A percentile compares a stretch with the other conserved stretches of the same genome.
phyloP scores from a whole-genome alignment of 768 basidiomycete species.

The Panaeolus cyanescens region DNA sequence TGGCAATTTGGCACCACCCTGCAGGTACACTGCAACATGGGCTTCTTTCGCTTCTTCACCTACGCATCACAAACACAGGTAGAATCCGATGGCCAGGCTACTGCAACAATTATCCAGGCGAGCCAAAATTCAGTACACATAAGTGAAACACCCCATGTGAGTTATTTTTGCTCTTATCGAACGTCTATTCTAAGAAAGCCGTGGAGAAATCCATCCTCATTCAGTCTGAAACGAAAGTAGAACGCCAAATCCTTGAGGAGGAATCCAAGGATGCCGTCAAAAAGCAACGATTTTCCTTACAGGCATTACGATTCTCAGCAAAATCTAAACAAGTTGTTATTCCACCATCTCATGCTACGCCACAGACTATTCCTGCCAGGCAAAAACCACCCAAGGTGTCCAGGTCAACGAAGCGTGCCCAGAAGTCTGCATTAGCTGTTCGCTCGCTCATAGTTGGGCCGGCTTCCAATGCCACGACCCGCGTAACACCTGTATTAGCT shows the following conservation, averaged over 20 bases:
- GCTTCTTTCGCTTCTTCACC: constrained; percentile 26
- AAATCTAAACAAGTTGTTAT: constrained; percentile 34
- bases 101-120: constrained; percentile 4
- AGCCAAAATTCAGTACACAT: neutral
- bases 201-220: neutral
- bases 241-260: constrained; percentile 5
- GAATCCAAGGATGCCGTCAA: constrained; percentile 15
- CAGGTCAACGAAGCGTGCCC: constrained; percentile 59
- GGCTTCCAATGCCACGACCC: constrained; percentile 32
- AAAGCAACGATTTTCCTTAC: constrained; percentile 47
- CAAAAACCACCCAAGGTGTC: constrained; percentile 29
- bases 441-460: constrained; percentile 72
- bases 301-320: constrained; percentile 36
- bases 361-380: constrained; percentile 11
- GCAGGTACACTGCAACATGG: constrained; percentile 19
- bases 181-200: neutral
- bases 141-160: neutral
- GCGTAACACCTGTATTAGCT: constrained; percentile 41
- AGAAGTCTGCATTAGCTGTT: constrained; percentile 61
- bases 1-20: neutral
- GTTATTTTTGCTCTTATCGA: neutral
- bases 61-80: constrained; percentile 14
- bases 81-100: neutral
- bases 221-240: neutral
- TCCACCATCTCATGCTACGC: constrained; percentile 29